A percentile compares a stretch with the other conserved stretches of the same genome.
Conservation (phyloP, 306 rosid species). For the Cyclanthera cordifolia region DNA sequence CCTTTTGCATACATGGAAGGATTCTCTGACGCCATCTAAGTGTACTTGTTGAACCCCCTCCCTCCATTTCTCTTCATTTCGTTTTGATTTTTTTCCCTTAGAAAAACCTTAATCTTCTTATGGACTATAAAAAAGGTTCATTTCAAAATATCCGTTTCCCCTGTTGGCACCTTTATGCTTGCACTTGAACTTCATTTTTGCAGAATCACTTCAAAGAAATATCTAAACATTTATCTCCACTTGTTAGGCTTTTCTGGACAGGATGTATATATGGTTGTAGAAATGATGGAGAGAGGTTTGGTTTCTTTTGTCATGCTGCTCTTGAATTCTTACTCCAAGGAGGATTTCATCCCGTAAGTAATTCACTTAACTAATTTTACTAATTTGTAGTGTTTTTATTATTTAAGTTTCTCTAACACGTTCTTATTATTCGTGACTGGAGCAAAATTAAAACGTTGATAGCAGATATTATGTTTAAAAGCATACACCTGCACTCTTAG, state of each 20-base stretch:
- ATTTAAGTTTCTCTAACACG: not conserved
- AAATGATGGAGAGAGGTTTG: conserved; percentile 83
- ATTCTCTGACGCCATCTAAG: not conserved
- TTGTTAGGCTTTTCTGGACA: conserved; percentile 46
- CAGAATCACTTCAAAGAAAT: not conserved
- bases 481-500: not conserved
- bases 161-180: not conserved
- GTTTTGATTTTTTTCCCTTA: not conserved
- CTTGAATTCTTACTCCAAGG: conserved; percentile 77
- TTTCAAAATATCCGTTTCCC: not conserved
- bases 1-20: too few species aligned
- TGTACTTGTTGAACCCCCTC: not conserved
- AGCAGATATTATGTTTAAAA: not conserved
- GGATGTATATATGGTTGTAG: conserved; percentile 83
- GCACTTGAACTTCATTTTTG: conserved; percentile 6
- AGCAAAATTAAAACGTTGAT: not conserved
- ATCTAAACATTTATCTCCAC: not conserved
- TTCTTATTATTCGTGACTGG: not conserved
- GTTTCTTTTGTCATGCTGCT: conserved; percentile 87
- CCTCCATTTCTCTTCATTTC: not conserved
- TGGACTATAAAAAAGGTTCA: not conserved
- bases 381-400: not conserved
- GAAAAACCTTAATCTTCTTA: too few species aligned
- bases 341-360: conserved; percentile 91
- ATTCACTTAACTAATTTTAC: conserved; percentile 5